phyloP scores from a whole-genome alignment of 768 basidiomycete genomes.

The Baorangia bicolor region DNA sequence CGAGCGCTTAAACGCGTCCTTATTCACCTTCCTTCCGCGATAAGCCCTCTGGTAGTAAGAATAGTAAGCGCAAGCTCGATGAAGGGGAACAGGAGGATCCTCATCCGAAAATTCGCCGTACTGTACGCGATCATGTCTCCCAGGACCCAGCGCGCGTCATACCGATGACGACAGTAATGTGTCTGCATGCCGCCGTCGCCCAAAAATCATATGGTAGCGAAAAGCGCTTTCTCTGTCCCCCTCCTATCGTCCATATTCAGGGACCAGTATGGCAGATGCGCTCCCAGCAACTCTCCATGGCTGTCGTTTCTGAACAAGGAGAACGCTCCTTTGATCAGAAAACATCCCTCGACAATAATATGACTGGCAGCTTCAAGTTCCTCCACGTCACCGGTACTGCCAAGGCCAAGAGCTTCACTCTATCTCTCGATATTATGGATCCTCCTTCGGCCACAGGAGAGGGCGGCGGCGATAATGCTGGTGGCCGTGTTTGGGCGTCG shows the following conservation, averaged over 20 bases:
- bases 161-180: slow-evolving; percentile 89
- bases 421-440: slow-evolving; percentile 82
- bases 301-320: slow-evolving; percentile 79
- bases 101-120: slow-evolving; percentile 80
- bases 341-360: slow-evolving; percentile 76
- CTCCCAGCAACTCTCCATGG: slow-evolving; percentile 78
- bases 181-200: slow-evolving; percentile 88
- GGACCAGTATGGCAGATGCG: slow-evolving; percentile 86
- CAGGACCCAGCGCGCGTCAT: slow-evolving; percentile 73
- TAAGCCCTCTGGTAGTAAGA: slow-evolving; percentile 37
- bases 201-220: slow-evolving; percentile 97
- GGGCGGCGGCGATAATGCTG: slow-evolving; percentile 30
- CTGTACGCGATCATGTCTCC: slow-evolving; percentile 78
- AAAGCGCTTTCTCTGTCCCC: slow-evolving; percentile 91
- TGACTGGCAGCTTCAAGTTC: slow-evolving; percentile 90
- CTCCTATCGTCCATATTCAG: slow-evolving; percentile 90
- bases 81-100: slow-evolving; percentile 55
- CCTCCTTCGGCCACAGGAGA: slow-evolving; percentile 54
- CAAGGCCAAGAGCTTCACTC: slow-evolving; percentile 86
- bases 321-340: slow-evolving; percentile 85
- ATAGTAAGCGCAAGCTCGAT: slow-evolving; percentile 76
- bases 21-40: slow-evolving; percentile 22
- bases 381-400: slow-evolving; percentile 86
- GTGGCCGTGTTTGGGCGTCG: slow-evolving; percentile 82
- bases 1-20: slow-evolving; percentile 32